Percentiles rank a stretch among this genome's conserved stretches.
These are phyloP conservation scores for Penicillium soppii DNA, from an alignment of 495 filamentous ascomycete species.

Conservation along the genomic window DNA sequence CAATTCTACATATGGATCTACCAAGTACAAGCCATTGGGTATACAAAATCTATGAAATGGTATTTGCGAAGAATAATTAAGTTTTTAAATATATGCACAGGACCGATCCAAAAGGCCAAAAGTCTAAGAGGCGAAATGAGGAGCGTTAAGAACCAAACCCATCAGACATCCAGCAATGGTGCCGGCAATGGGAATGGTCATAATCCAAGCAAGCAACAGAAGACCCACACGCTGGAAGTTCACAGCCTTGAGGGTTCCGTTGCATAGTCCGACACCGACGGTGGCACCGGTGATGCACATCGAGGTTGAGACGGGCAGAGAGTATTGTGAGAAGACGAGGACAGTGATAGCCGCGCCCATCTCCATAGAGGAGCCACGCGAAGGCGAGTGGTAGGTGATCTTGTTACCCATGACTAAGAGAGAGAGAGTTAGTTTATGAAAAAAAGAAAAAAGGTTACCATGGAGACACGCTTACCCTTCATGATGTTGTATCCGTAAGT, in stretches of 20 bases:
- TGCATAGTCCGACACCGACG: slow-evolving; percentile 57
- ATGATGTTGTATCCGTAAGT: slow-evolving; percentile 73
- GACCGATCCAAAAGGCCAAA: not conserved
- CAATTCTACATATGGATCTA: too few species aligned
- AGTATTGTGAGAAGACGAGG: slow-evolving; percentile 60
- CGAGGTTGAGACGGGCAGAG: slow-evolving; percentile 58
- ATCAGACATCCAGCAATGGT: slow-evolving; percentile 59
- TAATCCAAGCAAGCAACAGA: slow-evolving; percentile 56
- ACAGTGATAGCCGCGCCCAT: slow-evolving; percentile 66
- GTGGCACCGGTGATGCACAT: slow-evolving; percentile 62
- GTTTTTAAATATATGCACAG: not conserved
- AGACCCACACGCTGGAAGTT: slow-evolving; percentile 63
- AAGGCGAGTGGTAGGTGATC: slow-evolving; percentile 65
- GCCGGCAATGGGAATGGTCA: slow-evolving; percentile 63
- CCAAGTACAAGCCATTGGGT: too few species aligned
- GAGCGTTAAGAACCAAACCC: slow-evolving; percentile 61
- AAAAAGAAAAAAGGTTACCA: not conserved
- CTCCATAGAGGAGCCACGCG: slow-evolving; percentile 62
- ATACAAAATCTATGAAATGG: not conserved
- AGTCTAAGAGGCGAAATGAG: slow-evolving; percentile 39
- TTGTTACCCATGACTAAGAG: slow-evolving; percentile 61
- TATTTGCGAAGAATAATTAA: slow-evolving; percentile 1
- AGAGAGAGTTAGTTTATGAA: slow-evolving; percentile 19
- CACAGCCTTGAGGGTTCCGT: slow-evolving; percentile 56
- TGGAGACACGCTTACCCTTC: slow-evolving; percentile 43